phyloP scores from a whole-genome alignment of 345 rosid species.

The Ceriops tagal region DNA sequence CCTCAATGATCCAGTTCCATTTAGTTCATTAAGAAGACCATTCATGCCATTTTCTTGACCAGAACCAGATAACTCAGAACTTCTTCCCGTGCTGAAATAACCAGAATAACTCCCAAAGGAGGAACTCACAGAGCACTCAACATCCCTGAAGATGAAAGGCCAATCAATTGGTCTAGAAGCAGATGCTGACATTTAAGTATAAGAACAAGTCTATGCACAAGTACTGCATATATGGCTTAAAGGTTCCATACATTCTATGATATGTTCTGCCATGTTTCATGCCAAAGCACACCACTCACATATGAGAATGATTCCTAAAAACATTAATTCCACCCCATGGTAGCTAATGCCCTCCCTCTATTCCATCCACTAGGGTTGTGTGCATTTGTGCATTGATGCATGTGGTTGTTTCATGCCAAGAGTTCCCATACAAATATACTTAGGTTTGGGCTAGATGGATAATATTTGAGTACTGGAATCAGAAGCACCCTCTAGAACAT shows the following conservation, averaged over 20 bases:
- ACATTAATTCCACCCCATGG: not conserved
- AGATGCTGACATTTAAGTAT: too few species aligned
- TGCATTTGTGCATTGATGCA: too few species aligned
- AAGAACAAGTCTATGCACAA: not conserved
- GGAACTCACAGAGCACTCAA: slow-evolving; percentile 71
- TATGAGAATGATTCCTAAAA: not conserved
- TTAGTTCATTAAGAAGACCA: slow-evolving; percentile 49
- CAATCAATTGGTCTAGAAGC: not conserved
- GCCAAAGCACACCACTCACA: too few species aligned
- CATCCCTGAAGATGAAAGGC: slow-evolving; percentile 43
- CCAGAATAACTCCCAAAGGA: slow-evolving; percentile 74
- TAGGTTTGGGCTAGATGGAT: too few species aligned
- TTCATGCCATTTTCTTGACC: slow-evolving; percentile 54
- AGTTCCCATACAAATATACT: too few species aligned
- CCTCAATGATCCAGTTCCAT: slow-evolving; percentile 42
- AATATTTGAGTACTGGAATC: too few species aligned
- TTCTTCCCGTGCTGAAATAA: slow-evolving; percentile 53
- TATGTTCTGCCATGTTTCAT: too few species aligned
- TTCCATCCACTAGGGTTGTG: too few species aligned
- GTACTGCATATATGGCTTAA: too few species aligned
- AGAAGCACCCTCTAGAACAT: not conserved
- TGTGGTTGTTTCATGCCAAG: too few species aligned
- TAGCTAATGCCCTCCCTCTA: too few species aligned
- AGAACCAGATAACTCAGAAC: slow-evolving; percentile 56
- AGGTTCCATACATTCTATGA: too few species aligned